These are phyloP conservation scores for Nissolia schottii DNA, from an alignment of 306 rosid genomes.

Conservation along the genomic window DNA sequence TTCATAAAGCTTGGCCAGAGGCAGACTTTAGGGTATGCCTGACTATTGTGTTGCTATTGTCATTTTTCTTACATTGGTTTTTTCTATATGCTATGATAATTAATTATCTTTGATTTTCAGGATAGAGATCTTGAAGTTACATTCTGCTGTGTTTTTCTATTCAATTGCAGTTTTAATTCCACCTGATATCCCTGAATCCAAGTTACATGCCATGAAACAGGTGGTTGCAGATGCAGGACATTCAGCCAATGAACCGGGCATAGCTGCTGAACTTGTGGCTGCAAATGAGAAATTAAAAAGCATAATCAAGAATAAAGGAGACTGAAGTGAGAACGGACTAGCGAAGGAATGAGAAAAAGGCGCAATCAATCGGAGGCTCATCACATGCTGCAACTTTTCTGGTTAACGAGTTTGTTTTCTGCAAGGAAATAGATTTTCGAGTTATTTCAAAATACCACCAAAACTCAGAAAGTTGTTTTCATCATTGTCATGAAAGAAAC, in stretches of 20 bases:
- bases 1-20: conserved; percentile 97
- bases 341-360: background rate
- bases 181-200: background rate
- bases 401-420: background rate
- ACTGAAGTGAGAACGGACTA: conserved; percentile 30
- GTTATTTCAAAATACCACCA: background rate
- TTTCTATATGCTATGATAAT: conserved; percentile 10
- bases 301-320: conserved; percentile 42
- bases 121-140: background rate
- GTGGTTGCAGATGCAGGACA: conserved; percentile 85
- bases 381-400: background rate
- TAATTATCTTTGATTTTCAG: background rate
- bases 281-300: conserved; percentile 79
- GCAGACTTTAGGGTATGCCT: conserved; percentile 69
- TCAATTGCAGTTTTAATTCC: background rate
- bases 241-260: conserved; percentile 92
- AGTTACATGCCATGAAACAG: conserved; percentile 38
- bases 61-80: conserved; percentile 10
- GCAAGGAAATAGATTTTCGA: conserved; percentile 6
- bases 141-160: background rate
- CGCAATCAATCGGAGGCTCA: background rate
- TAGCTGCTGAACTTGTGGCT: conserved; percentile 86
- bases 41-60: conserved; percentile 2
- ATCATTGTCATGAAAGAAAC: background rate
- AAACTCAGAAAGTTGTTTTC: background rate